Conservation (phyloP, 176 grass and related monocot species). For the Eragrostis nindensis region DNA sequence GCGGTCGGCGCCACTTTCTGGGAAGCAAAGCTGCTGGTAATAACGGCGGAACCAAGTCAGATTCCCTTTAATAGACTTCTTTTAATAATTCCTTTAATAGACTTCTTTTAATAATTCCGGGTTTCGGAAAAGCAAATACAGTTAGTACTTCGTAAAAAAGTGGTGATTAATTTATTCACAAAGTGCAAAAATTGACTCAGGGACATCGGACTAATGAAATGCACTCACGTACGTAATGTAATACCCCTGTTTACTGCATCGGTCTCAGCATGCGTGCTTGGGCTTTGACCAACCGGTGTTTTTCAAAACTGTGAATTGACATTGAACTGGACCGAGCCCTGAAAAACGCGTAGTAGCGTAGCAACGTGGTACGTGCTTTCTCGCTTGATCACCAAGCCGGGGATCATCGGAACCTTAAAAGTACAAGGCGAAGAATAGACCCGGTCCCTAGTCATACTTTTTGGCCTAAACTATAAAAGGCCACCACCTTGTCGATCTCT, state of each 20-base stretch:
- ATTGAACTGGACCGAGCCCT: conserved; percentile 6
- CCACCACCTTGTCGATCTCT: background rate
- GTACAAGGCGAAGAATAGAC: no score
- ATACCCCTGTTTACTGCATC: background rate
- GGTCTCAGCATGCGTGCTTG: background rate
- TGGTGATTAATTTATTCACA: no score
- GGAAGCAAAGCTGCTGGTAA: no score
- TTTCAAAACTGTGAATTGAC: background rate
- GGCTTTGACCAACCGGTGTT: background rate
- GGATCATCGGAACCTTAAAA: background rate
- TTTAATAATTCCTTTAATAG: no score
- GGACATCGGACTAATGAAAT: background rate
- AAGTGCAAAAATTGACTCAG: no score
- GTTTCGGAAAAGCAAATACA: no score
- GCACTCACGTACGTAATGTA: background rate
- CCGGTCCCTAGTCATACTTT: background rate
- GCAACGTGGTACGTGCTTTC: background rate
- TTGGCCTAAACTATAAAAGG: conserved; percentile 27
- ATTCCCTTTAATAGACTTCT: no score
- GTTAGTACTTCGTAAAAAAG: no score
- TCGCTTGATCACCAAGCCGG: background rate
- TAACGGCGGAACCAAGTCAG: no score
- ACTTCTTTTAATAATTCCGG: no score
- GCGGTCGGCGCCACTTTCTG: no score
- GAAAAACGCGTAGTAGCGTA: conserved; percentile 25